Base-by-base conservation (phyloP, 106 monocot genomes). In the Allium cepa region DNA sequence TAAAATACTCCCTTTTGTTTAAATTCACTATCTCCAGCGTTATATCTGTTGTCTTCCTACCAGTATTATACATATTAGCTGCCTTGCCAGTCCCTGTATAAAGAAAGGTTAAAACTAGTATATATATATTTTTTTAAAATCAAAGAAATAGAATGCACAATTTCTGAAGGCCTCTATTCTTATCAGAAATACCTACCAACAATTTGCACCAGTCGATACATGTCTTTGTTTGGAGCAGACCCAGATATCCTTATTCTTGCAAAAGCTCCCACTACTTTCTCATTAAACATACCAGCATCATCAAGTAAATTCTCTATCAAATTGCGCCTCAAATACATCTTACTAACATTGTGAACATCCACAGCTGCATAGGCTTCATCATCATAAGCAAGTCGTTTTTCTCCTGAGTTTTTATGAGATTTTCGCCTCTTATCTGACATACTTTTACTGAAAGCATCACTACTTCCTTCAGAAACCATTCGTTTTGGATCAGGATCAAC, bases 201-300 rank as follows among this genome's bases (percentile, higher is more conserved):
- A 75, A 99, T 81, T 81, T 87, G 84, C 17, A 93, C 99, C 26
- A 99, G 78, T 10, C 93, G 82, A 68, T 93, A 99, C 76, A 99
- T 79, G 57, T 99, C 99, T 69, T 93, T 87, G 47, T 73, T 83
- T 72, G 90, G 82, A 60, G 69, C 77, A 22, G 77, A 49, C 64
- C 76, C 87, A 71, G 87, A 75, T 68, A 99, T 87, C 66, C 93
- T 90, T 70, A 99, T 99, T 70, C 99, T 90, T 26, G 93, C 99
- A 93, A 93, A 99, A 53, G 84, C 75, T 10, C 90, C 99, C 78
- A 93, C 65, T 57, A 93, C 90, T 69, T 90, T 99, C 47, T 87
- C 84, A 51, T 73, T 62, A 55, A 99, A 87, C 48, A 66, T 69
- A 47, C 82, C 90, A 67, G 65, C 46, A 59, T 93, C 93, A 82